These are phyloP conservation scores for Myriosclerotinia scirpicola DNA, from an alignment of 2,329 filamentous ascomycete genomes.

Conservation along the genomic window DNA sequence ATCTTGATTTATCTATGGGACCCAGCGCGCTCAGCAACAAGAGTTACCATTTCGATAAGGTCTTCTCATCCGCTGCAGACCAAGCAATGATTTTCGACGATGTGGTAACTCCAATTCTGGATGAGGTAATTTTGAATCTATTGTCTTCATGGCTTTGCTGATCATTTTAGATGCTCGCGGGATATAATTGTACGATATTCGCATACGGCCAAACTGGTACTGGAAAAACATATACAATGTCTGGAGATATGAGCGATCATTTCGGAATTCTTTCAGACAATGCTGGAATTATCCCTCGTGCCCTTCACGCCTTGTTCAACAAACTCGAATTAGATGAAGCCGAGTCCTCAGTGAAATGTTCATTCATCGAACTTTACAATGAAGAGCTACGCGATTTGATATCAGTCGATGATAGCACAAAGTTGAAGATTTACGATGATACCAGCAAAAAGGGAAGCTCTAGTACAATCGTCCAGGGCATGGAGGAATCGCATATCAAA, in stretches of 20 bases:
- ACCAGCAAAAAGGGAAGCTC: constrained; percentile 80
- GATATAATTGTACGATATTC: constrained; percentile 98
- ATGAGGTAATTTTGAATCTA: constrained; percentile 65
- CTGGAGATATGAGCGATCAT: constrained; percentile 89
- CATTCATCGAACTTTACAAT: constrained; percentile 98
- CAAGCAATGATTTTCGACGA: constrained; percentile 94
- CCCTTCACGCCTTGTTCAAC: constrained; percentile 81
- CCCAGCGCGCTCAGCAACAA: constrained; percentile 92
- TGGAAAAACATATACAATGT: constrained; percentile 99
- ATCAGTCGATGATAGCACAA: constrained; percentile 74
- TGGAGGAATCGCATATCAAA: constrained; percentile 95
- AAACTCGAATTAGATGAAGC: constrained; percentile 76
- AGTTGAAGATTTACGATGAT: constrained; percentile 96
- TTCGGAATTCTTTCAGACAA: constrained; percentile 83
- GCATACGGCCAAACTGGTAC: constrained; percentile 98
- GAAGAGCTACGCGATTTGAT: constrained; percentile 92
- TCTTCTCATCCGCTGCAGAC: constrained; percentile 92
- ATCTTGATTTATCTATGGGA: constrained; percentile 86
- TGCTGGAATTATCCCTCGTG: constrained; percentile 92
- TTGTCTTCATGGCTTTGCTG: constrained; percentile 19
- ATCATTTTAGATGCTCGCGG: constrained; percentile 72
- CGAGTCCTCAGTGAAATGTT: constrained; percentile 93
- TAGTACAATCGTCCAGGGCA: constrained; percentile 88
- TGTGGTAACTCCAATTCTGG: constrained; percentile 87
- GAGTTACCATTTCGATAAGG: constrained; percentile 93